phyloP scores from a whole-genome alignment of 2,329 filamentous ascomycete genomes.

The Epicoccum nigrum region DNA sequence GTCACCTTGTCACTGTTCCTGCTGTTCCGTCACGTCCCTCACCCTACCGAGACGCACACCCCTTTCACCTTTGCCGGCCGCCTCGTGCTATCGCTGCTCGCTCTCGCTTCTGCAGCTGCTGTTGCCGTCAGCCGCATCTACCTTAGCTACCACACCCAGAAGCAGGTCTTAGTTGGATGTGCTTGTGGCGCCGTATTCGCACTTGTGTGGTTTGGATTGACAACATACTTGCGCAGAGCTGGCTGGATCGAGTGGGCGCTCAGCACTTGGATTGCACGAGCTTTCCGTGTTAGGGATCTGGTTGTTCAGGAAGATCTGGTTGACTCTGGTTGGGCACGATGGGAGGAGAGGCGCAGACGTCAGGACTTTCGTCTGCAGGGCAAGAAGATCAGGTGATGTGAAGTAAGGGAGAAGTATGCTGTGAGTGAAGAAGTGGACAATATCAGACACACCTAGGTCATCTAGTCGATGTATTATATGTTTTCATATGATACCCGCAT shows the following conservation, averaged over 20 bases:
- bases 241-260: constrained; percentile 77
- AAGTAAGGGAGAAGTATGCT: background rate
- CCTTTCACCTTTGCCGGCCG: constrained; percentile 69
- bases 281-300: constrained; percentile 79
- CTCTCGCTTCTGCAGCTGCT: constrained; percentile 50
- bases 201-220: constrained; percentile 77
- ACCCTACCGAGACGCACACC: constrained; percentile 55
- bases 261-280: constrained; percentile 67
- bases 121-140: constrained; percentile 86
- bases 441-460: no score
- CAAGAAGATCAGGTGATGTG: constrained; percentile 13
- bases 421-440: background rate
- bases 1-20: constrained; percentile 85
- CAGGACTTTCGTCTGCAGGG: constrained; percentile 28
- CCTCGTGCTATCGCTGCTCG: constrained; percentile 54
- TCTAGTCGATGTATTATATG: no score
- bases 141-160: constrained; percentile 87
- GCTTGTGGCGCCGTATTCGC: constrained; percentile 74
- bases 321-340: constrained; percentile 92
- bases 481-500: no score
- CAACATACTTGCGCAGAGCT: constrained; percentile 66
- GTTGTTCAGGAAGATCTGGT: constrained; percentile 86
- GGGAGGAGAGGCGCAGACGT: constrained; percentile 64
- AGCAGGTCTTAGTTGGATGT: constrained; percentile 83
- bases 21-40: constrained; percentile 70